phyloP scores from a whole-genome alignment of 441 rosid genomes.

The Adansonia rubrostipa region DNA sequence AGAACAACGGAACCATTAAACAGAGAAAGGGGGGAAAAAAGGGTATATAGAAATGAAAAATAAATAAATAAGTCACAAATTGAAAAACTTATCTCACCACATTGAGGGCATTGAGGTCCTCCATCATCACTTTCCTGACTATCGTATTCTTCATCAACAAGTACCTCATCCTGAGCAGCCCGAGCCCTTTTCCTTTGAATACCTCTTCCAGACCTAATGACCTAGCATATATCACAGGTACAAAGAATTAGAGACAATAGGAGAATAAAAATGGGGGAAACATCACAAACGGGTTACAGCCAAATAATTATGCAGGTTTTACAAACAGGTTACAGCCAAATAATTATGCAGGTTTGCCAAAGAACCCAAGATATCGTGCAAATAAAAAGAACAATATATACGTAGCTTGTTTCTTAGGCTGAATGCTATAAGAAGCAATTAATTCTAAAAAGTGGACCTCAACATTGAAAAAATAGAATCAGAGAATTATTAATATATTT shows the following conservation, averaged over 20 bases:
- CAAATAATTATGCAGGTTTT: slow-evolving; percentile 17
- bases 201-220: slow-evolving; percentile 61
- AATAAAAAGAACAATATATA: neutral
- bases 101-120: slow-evolving; percentile 72
- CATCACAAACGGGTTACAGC: slow-evolving; percentile 20
- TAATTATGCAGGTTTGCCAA: too few relatives aligned
- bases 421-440: neutral
- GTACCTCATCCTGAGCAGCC: slow-evolving; percentile 26
- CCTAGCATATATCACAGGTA: slow-evolving; percentile 41
- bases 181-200: slow-evolving; percentile 48
- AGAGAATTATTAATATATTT: neutral
- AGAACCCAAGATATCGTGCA: too few relatives aligned
- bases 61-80: neutral
- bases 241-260: neutral
- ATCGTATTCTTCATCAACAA: slow-evolving; percentile 33
- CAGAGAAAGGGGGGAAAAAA: neutral
- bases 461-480: neutral
- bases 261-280: neutral
- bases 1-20: neutral
- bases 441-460: neutral
- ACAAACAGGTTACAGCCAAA: too few relatives aligned
- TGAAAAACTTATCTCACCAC: slow-evolving; percentile 56
- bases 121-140: slow-evolving; percentile 46
- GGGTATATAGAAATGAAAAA: too few relatives aligned
- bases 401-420: neutral